These are phyloP conservation scores for Microdochium nivale DNA, from an alignment of 2,329 filamentous ascomycete species.

Conservation along the genomic window DNA sequence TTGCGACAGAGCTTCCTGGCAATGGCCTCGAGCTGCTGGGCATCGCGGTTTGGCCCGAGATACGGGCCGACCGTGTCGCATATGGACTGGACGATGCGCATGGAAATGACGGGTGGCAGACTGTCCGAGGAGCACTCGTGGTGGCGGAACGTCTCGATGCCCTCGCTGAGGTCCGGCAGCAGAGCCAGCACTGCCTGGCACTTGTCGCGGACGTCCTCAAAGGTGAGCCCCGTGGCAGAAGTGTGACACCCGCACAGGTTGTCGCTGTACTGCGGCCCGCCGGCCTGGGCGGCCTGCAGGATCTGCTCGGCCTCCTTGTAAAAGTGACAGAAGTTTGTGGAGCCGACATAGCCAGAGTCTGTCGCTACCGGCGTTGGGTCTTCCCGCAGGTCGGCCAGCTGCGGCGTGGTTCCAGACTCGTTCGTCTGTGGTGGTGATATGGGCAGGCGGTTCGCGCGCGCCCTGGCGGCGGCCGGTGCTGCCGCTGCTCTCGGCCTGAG, in stretches of 20 bases:
- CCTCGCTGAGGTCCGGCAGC: slow-evolving; percentile 19
- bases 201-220: slow-evolving; percentile 20
- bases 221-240: slow-evolving; percentile 1
- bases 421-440: slow-evolving; percentile 1
- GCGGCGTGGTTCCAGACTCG: slow-evolving; percentile 8
- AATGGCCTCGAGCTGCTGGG: slow-evolving; percentile 23
- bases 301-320: slow-evolving; percentile 11
- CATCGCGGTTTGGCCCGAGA: slow-evolving; percentile 15
- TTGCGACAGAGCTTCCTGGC: slow-evolving; percentile 27
- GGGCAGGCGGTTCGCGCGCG: not conserved
- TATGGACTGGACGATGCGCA: slow-evolving; percentile 21
- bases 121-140: slow-evolving; percentile 14
- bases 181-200: slow-evolving; percentile 27
- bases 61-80: slow-evolving; percentile 20
- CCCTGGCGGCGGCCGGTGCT: not conserved
- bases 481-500: slow-evolving; percentile 3
- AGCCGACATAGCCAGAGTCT: slow-evolving; percentile 31
- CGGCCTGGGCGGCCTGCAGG: not conserved
- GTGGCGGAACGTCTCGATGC: slow-evolving; percentile 10
- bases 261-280: slow-evolving; percentile 1
- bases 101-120: slow-evolving; percentile 22
- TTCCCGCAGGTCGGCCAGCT: slow-evolving; percentile 2
- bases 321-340: slow-evolving; percentile 31
- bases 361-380: slow-evolving; percentile 6
- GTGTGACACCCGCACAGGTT: not conserved